Percentiles rank a stretch among this genome's conserved stretches.
These are phyloP conservation scores for Aureobasidium mangrovei DNA, from an alignment of 2,329 filamentous ascomycete genomes.

Conservation along the genomic window DNA sequence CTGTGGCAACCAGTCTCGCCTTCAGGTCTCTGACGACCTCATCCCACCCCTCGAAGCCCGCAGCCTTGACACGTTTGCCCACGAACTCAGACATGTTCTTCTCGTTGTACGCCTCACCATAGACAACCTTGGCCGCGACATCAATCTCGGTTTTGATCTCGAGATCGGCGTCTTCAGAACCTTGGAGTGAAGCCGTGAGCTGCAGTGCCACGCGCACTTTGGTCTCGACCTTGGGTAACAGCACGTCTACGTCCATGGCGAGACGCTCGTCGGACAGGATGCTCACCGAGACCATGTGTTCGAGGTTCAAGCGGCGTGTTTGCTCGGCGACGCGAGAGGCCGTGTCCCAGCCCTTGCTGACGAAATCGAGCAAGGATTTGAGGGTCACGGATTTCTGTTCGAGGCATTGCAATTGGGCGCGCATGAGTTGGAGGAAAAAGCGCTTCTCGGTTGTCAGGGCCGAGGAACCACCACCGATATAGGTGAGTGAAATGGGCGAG, in stretches of 20 bases:
- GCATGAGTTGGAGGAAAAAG: constrained; percentile 66
- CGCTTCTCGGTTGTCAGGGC: constrained; percentile 58
- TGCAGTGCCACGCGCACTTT: constrained; percentile 57
- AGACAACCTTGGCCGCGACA: constrained; percentile 53
- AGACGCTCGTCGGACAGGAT: constrained; percentile 59
- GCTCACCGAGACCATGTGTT: constrained; percentile 55
- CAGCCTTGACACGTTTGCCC: constrained; percentile 38
- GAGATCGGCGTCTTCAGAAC: constrained; percentile 46
- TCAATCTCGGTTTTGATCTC: constrained; percentile 36
- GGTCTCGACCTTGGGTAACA: constrained; percentile 57
- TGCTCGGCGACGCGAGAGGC: constrained; percentile 52
- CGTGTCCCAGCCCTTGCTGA: constrained; percentile 58
- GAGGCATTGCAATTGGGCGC: constrained; percentile 56
- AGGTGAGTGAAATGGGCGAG: constrained; percentile 57
- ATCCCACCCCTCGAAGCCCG: constrained; percentile 33
- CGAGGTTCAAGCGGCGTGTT: constrained; percentile 52
- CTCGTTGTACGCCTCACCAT: constrained; percentile 70
- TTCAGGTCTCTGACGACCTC: constrained; percentile 36
- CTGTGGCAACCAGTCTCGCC: constrained; percentile 35
- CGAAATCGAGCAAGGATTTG: constrained; percentile 48
- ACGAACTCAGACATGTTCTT: constrained; percentile 68
- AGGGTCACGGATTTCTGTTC: constrained; percentile 50
- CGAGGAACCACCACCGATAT: constrained; percentile 50
- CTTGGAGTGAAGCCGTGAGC: constrained; percentile 40
- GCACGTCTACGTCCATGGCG: constrained; percentile 50